Base-by-base conservation (phyloP, 257 asterid species). In the Nyctanthes arbortristis region DNA sequence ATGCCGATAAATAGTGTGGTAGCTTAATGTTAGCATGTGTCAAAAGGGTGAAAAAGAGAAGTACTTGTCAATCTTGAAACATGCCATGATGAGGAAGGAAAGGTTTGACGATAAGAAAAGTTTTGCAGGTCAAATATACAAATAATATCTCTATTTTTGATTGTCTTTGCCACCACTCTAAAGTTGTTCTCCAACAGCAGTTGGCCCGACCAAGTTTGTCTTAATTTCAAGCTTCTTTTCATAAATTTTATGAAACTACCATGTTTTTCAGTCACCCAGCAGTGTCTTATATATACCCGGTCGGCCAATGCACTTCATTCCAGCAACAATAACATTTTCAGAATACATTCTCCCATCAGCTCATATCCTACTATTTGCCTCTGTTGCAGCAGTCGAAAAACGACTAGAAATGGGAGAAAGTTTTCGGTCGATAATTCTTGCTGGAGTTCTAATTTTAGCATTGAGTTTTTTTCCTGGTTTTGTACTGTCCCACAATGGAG, bases 121-220 rank as follows among this genome's bases (percentile, higher is more conserved):
- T 47, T n/a, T n/a, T 2, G 67, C 63, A 58, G 39, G 68, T 62
- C 54, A 57, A 70, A 66, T 55, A 55, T 3, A 25, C 13, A 5
- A 2, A 24, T 13, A 67, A 37, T 9, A 30, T 47, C 45, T 20
- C 16, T 4, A 20, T 47, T 61, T 47, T 61, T 24, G 54, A 33
- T 60, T 74, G 69, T 64, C 81, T 77, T 77, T 61, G 64, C 20
- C 73, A 77, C 73, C 80, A 77, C 82, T 75, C 83, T 70, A 79
- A 66, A 35, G 75, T 70, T 34, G 74, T 70, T 60, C 52, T 66
- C 49, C 69, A 79, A 71, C 80, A 43, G 55, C 66, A 71, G 63
- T 67, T 75, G 69, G 75, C 64, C 73, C n/a, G 24, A 47, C 49
- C 45, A 61, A 55, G 27, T 74, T 37, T 14, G 29, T 43, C 61